A percentile compares a stretch with the other conserved stretches of the same genome.
These are phyloP conservation scores for Diplocarpon mali DNA, from an alignment of 2,329 filamentous ascomycete genomes.

Conservation along the genomic window DNA sequence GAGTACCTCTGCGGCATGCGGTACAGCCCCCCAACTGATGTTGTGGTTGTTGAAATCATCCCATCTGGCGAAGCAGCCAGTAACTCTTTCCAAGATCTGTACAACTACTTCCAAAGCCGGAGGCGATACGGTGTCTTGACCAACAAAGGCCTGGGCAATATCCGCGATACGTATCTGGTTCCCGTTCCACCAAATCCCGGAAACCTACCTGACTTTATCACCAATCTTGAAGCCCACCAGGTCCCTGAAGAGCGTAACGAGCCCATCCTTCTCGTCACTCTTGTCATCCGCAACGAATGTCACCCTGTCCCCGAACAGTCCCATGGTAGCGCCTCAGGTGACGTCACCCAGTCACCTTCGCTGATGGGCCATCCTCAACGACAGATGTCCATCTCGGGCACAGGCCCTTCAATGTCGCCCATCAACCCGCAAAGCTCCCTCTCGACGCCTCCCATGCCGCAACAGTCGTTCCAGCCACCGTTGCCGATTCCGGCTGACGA, in stretches of 20 bases:
- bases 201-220: conserved; percentile 73
- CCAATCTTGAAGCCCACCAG: conserved; percentile 75
- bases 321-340: conserved; percentile 14
- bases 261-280: conserved; percentile 69
- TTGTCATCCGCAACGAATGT: conserved; percentile 59
- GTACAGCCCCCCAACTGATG: conserved; percentile 71
- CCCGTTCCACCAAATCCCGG: conserved; percentile 64
- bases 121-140: conserved; percentile 80
- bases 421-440: conserved; percentile 33
- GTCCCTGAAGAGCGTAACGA: conserved; percentile 63
- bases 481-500: conserved; percentile 9
- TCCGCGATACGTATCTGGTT: conserved; percentile 85
- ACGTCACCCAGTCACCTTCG: conserved; percentile 25
- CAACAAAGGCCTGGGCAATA: conserved; percentile 61
- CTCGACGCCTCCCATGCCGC: conserved; percentile 17
- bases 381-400: conserved; percentile 38
- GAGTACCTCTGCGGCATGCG: conserved; percentile 84
- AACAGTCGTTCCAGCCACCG: conserved; percentile 1
- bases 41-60: conserved; percentile 66
- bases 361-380: conserved; percentile 31
- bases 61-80: conserved; percentile 50
- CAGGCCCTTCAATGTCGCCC: conserved; percentile 40
- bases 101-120: conserved; percentile 75
- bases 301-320: conserved; percentile 1
- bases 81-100: conserved; percentile 61